phyloP scores from a whole-genome alignment of 2,329 filamentous ascomycete species.

The Esteya vermicola region DNA sequence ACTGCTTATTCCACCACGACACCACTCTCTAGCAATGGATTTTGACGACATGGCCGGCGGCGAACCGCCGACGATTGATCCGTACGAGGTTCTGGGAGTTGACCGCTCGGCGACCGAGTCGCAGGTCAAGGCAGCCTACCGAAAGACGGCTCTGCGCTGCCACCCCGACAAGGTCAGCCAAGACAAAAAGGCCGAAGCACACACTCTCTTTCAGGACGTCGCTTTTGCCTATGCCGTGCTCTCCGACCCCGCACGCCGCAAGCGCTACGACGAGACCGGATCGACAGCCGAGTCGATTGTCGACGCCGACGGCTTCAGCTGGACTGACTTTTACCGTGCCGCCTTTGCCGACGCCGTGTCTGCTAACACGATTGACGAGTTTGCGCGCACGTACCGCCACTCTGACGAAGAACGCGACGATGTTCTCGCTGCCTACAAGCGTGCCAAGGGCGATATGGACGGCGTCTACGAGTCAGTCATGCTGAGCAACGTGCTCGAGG shows the following conservation, averaged over 20 bases:
- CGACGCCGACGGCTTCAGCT: conserved; percentile 72
- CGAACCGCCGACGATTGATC: conserved; percentile 51
- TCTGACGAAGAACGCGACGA: conserved; percentile 76
- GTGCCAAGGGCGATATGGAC: conserved; percentile 61
- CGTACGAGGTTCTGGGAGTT: conserved; percentile 68
- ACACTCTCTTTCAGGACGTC: conserved; percentile 74
- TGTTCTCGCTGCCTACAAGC: conserved; percentile 61
- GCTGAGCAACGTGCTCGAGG: conserved; percentile 68
- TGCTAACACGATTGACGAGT: conserved; percentile 57
- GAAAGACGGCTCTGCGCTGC: conserved; percentile 74
- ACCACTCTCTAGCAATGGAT: conserved; percentile 22
- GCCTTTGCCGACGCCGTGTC: conserved; percentile 71
- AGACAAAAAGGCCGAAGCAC: conserved; percentile 55
- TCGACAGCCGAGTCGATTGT: conserved; percentile 73
- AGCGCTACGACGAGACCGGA: conserved; percentile 80
- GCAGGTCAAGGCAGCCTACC: conserved; percentile 81
- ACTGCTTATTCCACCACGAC: conserved; percentile 5
- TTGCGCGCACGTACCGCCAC: conserved; percentile 66
- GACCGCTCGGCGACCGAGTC: conserved; percentile 56
- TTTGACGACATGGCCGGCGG: conserved; percentile 38
- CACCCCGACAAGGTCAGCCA: conserved; percentile 58
- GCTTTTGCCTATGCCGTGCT: conserved; percentile 92
- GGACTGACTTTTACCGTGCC: conserved; percentile 76
- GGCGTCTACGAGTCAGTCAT: conserved; percentile 70
- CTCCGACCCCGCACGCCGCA: conserved; percentile 65